phyloP scores from a whole-genome alignment of 805 yeast species.

The Candida vartiovaarae region DNA sequence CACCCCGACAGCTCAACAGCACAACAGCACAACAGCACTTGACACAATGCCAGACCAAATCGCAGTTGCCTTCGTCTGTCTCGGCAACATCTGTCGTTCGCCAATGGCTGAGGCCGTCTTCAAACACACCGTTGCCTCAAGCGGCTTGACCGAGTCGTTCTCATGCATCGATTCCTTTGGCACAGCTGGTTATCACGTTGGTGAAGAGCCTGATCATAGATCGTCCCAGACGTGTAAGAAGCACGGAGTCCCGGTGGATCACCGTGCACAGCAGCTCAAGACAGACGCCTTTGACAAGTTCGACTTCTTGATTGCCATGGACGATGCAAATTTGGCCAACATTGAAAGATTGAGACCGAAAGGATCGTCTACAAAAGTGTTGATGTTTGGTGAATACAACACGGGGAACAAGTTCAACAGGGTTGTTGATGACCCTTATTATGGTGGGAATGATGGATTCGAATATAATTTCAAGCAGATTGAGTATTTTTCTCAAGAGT shows the following conservation, averaged over 20 bases:
- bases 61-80: constrained; percentile 82
- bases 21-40: background rate
- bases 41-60: constrained; percentile 13
- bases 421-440: constrained; percentile 86
- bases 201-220: constrained; percentile 75
- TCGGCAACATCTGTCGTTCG: constrained; percentile 91
- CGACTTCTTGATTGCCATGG: constrained; percentile 70
- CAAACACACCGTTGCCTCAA: constrained; percentile 49
- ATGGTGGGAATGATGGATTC: constrained; percentile 82
- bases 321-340: constrained; percentile 48
- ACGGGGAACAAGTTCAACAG: constrained; percentile 40
- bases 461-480: constrained; percentile 74
- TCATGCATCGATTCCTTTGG: constrained; percentile 77
- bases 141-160: constrained; percentile 39
- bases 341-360: constrained; percentile 48
- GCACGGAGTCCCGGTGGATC: constrained; percentile 70
- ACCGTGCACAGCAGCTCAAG: constrained; percentile 64
- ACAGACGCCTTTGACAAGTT: constrained; percentile 45
- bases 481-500: constrained; percentile 64
- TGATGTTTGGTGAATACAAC: constrained; percentile 78
- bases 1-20: too few species aligned
- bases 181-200: constrained; percentile 77
- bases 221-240: constrained; percentile 59
- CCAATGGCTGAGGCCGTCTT: constrained; percentile 98
- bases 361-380: constrained; percentile 39